Evolutionary conservation across 768 basidiomycete genomes (phyloP), one percentile per base, ranked within the genome.

Genomic region (Rhodosporidiobolus odoratus): DNA sequence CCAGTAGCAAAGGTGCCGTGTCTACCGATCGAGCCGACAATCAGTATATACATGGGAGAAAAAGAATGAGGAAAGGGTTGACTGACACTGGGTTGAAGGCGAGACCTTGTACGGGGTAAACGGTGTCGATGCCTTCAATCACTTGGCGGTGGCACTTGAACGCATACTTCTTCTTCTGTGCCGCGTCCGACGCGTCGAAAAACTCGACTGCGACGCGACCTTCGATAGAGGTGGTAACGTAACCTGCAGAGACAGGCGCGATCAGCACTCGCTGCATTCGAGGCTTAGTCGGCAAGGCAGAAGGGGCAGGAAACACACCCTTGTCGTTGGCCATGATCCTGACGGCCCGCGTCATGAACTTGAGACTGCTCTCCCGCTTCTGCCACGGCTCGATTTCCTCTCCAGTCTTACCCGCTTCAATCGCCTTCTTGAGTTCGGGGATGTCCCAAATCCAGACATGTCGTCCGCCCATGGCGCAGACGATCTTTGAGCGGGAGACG

Each of bases 131-230:
- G 45, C 90, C 92, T 45, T 90, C 88, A 69, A 92, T 87, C 7
- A 90, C 87, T 78, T 92, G 89, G 7, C 95, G 85, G 77, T 99
- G 95, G 73, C 94, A 96, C 79, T 96, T 93, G 85, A 97, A 99
- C 4, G 96, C 96, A 79, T 94, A 96, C 81, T 93, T 88, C 75
- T 85, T 84, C n/a, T 89, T 87, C 79, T 98, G 95, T 0, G 84
- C 83, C 34, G 86, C 85, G 0, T 87, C 84, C 6, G 85, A 85
- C 3, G 90, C 87, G 73, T 97, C 91, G 75, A 96, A 94, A 79
- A 95, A 99, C 79, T 99, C 96, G 38, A 98, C 93, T 0, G 94
- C 92, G 67, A 98, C 96, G 32, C 96, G 85, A 2, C 96, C 96
- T 77, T 99, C 96, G 21, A 94, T 92, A 0, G 91, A 93, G 0